Conservation (phyloP, 1,139 yeast genomes). For the Blastobotrys proliferans region DNA sequence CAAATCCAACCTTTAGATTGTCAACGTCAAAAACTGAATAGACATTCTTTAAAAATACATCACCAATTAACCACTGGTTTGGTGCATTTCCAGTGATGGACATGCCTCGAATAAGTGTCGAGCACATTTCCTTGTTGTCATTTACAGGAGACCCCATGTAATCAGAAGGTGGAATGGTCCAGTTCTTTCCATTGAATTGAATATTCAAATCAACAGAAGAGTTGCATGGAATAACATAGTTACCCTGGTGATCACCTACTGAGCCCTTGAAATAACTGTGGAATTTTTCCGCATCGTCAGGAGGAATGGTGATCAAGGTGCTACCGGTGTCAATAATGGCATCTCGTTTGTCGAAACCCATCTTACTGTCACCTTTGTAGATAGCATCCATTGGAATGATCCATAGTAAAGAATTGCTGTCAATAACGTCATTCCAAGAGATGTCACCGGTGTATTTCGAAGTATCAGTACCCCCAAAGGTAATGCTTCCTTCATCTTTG, state of each 20-base stretch:
- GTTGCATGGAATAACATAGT: conserved; percentile 59
- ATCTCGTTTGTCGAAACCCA: conserved; percentile 39
- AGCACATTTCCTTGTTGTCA: conserved; percentile 48
- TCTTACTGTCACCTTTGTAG: conserved; percentile 33
- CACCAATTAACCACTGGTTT: conserved; percentile 51
- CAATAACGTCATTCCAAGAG: conserved; percentile 40
- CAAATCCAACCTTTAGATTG: conserved; percentile 50
- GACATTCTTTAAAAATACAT: conserved; percentile 52
- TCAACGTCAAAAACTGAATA: conserved; percentile 60
- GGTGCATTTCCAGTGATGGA: conserved; percentile 25
- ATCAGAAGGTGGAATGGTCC: conserved; percentile 44
- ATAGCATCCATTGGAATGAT: conserved; percentile 43
- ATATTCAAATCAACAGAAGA: conserved; percentile 40
- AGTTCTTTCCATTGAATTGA: conserved; percentile 42
- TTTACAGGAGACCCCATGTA: conserved; percentile 50
- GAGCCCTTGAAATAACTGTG: conserved; percentile 50
- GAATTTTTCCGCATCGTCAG: conserved; percentile 50
- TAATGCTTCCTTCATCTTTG: conserved; percentile 42
- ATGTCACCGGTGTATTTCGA: conserved; percentile 44
- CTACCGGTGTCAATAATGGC: conserved; percentile 67
- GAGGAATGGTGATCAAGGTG: conserved; percentile 55
- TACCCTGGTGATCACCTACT: conserved; percentile 53
- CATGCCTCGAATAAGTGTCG: conserved; percentile 62
- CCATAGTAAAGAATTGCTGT: conserved; percentile 50
- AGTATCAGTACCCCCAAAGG: conserved; percentile 43